Evolutionary conservation across 2,329 filamentous ascomycete species (phyloP).

Genomic region (Spiromastix sp.): DNA sequence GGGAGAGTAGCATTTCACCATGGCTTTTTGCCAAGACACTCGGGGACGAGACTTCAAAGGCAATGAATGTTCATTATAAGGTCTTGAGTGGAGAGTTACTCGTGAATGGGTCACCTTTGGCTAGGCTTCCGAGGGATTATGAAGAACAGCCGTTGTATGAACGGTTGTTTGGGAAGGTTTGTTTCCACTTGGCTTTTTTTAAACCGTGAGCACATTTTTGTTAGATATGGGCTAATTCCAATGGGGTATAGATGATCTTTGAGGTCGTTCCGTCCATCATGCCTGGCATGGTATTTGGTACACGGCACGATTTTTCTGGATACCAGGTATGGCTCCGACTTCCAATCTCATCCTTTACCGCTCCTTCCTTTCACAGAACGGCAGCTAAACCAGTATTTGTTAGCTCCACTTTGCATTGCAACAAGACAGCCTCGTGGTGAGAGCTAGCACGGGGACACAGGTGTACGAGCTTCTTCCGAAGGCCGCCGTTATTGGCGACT

Average conservation of each 20-base stretch:
- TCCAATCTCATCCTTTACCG: no score
- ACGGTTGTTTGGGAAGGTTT: constrained; percentile 15
- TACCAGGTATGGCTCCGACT: constrained; percentile 17
- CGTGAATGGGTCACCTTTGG: constrained; percentile 20
- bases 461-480: constrained; percentile 22
- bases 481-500: constrained; percentile 15
- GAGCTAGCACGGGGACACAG: constrained; percentile 9
- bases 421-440: constrained; percentile 23
- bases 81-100: constrained; percentile 21
- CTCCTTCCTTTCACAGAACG: no score
- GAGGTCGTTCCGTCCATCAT: constrained; percentile 23
- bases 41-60: constrained; percentile 1
- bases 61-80: constrained; percentile 18
- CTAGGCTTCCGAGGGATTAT: constrained; percentile 18
- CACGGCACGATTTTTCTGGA: constrained; percentile 14
- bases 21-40: constrained; percentile 13
- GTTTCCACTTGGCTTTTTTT: no score
- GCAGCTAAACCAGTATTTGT: no score
- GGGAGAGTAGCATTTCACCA: constrained; percentile 11
- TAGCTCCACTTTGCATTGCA: constrained; percentile 10
- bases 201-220: no score
- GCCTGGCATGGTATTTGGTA: constrained; percentile 26
- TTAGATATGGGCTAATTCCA: no score
- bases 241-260: constrained; percentile 16
- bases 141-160: constrained; percentile 14